These are phyloP conservation scores for Chlamydomonas incerta DNA, from an alignment of 139 green algal species.

Conservation along the genomic window DNA sequence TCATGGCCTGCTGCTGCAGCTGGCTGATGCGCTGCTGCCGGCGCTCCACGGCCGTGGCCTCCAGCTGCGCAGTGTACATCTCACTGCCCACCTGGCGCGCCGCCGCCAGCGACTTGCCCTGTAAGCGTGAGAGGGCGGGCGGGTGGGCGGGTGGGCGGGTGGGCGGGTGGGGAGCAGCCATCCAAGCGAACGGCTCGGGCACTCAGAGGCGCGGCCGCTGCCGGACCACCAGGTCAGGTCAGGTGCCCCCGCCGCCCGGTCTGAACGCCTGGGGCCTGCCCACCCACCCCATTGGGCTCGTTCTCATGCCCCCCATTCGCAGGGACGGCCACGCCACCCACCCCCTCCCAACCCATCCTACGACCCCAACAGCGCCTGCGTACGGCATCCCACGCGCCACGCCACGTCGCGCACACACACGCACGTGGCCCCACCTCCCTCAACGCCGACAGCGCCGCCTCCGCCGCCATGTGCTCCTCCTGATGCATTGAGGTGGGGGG, in stretches of 20 bases:
- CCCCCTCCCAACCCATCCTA: too few species aligned
- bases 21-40: background rate
- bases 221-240: background rate
- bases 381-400: too few species aligned
- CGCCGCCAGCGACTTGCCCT: background rate
- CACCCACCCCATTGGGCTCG: background rate
- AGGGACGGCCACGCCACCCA: too few species aligned
- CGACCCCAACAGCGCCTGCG: too few species aligned
- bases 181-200: background rate
- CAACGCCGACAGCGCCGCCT: constrained; percentile 47
- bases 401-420: too few species aligned
- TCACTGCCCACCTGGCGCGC: background rate
- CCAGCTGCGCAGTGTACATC: background rate
- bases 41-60: background rate
- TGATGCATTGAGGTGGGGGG: background rate
- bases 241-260: background rate
- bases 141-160: background rate
- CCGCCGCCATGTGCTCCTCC: constrained; percentile 39
- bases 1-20: background rate
- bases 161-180: background rate
- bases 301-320: background rate
- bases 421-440: constrained; percentile 15
- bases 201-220: background rate
- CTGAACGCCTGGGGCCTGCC: too few species aligned
- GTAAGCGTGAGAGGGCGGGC: background rate